These are phyloP conservation scores for Auricularia sp. DNA, from an alignment of 768 basidiomycete genomes.

Conservation along the genomic window DNA sequence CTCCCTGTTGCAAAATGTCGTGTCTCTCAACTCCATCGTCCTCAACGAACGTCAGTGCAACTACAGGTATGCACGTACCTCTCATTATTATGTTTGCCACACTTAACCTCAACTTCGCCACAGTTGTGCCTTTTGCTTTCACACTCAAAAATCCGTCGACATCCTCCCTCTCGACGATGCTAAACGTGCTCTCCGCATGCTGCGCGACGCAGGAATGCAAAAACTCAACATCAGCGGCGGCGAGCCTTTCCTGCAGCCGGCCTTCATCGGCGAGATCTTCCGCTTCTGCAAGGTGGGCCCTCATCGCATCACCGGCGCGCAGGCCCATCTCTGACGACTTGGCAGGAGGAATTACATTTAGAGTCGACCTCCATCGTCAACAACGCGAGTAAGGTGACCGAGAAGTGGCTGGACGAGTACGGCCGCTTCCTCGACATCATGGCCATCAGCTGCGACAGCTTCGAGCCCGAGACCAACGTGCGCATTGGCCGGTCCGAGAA, in stretches of 20 bases:
- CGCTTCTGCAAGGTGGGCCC: slow-evolving; percentile 20
- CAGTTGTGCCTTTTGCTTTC: slow-evolving; percentile 31
- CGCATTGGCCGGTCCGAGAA: slow-evolving; percentile 25
- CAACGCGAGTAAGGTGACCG: slow-evolving; percentile 32
- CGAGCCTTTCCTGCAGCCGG: slow-evolving; percentile 28
- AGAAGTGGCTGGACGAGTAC: slow-evolving; percentile 30
- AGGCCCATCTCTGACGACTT: too few relatives aligned
- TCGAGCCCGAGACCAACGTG: slow-evolving; percentile 26
- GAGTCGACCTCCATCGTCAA: slow-evolving; percentile 26
- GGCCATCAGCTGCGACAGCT: slow-evolving; percentile 33
- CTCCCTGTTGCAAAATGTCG: not conserved
- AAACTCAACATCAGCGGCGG: slow-evolving; percentile 30
- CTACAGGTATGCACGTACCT: not conserved
- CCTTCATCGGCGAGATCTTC: slow-evolving; percentile 29
- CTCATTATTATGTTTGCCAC: not conserved
- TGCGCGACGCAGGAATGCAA: slow-evolving; percentile 24
- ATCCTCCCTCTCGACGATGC: slow-evolving; percentile 28
- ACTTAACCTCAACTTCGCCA: not conserved
- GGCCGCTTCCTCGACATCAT: slow-evolving; percentile 31
- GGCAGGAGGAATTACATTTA: slow-evolving; percentile 21
- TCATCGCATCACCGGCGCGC: too few relatives aligned
- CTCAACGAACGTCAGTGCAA: not conserved
- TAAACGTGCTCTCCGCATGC: slow-evolving; percentile 23
- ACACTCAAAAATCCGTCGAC: slow-evolving; percentile 25
- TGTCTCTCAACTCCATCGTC: not conserved